These are phyloP conservation scores for Cordyceps pruinosa DNA, from an alignment of 2,329 filamentous ascomycete genomes.

Conservation along the genomic window DNA sequence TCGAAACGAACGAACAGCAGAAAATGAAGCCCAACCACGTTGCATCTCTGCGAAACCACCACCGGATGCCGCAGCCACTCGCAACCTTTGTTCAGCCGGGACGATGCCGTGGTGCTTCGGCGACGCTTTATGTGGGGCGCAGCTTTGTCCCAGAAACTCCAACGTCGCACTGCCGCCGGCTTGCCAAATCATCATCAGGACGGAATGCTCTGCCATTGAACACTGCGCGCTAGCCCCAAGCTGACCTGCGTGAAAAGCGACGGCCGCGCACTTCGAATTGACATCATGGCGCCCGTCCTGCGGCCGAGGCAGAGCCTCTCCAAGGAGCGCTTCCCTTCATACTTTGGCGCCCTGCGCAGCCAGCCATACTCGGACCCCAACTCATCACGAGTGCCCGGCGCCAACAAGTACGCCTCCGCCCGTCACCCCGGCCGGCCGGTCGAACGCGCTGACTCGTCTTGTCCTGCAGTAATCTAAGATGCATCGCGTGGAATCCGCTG, in stretches of 20 bases:
- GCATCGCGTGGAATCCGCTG: conserved; percentile 82
- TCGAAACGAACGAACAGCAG: not conserved
- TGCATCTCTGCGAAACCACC: not conserved
- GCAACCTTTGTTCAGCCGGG: not conserved
- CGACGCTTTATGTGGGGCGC: not conserved
- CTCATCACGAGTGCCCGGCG: conserved; percentile 42
- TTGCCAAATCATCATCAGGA: not conserved
- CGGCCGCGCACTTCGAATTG: too few relatives aligned
- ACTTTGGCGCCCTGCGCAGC: conserved; percentile 63
- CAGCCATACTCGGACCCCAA: conserved; percentile 62
- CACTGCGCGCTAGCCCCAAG: not conserved
- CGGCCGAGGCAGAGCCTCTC: conserved; percentile 49
- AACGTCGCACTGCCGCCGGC: not conserved
- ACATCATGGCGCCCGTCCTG: conserved; percentile 34
- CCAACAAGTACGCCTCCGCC: conserved; percentile 18
- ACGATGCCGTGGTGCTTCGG: not conserved
- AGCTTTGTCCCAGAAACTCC: not conserved
- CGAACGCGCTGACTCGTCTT: conserved; percentile 13
- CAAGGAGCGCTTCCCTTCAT: conserved; percentile 61
- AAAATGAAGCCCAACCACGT: not conserved
- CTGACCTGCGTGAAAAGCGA: not conserved
- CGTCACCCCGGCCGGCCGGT: not conserved
- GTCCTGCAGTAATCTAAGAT: conserved; percentile 54
- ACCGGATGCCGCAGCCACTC: not conserved
- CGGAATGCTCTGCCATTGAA: not conserved